Evolutionary conservation across 148 eudicot species (phyloP), one percentile per base, ranked within the genome.

Genomic region (Silene latifolia): DNA sequence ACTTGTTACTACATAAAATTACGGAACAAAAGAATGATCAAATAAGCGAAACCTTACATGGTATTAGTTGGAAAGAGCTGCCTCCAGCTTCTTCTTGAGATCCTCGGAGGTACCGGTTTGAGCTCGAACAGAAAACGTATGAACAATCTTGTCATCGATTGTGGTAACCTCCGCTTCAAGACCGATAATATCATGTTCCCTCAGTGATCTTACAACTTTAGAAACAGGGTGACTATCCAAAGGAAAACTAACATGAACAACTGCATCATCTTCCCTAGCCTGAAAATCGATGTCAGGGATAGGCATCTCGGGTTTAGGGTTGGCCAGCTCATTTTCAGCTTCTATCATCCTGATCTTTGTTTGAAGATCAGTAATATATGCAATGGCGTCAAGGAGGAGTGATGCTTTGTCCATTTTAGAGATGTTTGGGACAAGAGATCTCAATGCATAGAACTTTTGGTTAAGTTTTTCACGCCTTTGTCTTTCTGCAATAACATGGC

Each of bases 321-420:
- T 76, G 63, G 61, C 76, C 61, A 81, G 56, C 63, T 85, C 92
- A 79, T 87, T 95, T 74, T 92, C 96, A 8, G 93, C 76, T 77
- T 95, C 97, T 76, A 92, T 71, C 72, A 79, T 75, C 69, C 84
- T 81, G 53, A 95, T 87, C 85, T 87, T 90, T 69, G 79, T 79
- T 81, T 92, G 92, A 62, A 95, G 91, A 80, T 95, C 97, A 4
- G 89, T 89, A 42, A 92, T 92, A 67, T 90, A 90, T 0, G 97
- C 81, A 69, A 95, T 95, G 27, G 99, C 99, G 71, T 95, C 99
- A 9, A 93, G 94, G 59, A 95, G 92, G 19, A 95, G 88, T 13
- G 98, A 95, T 4, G 98, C 98, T 60, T 95, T 95, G 75, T 95
- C 98, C 98, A 95, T 92, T 78, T 95, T 95, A 20, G 98, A 92